Base-by-base conservation (phyloP, 108 stramenopile species). In the Cafeteria roenbergensis region DNA sequence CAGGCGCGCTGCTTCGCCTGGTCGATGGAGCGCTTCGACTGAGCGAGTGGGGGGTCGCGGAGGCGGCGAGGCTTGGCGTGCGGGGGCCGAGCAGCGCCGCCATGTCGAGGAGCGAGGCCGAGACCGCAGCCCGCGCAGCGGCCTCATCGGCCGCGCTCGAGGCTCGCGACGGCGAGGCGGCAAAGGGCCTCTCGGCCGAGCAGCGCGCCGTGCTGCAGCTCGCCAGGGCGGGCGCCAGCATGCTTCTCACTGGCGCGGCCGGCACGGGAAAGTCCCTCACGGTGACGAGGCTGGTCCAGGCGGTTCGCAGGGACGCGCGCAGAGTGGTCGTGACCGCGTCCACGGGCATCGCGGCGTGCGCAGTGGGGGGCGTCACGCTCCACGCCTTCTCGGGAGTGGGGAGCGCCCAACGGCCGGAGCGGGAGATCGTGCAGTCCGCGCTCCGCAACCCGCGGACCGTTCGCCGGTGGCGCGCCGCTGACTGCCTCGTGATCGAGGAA, bases 341-440 rank as follows among this genome's bases (percentile, higher is more conserved):
- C 8, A 89, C 88, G 12, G 88, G 86, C 33, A 65, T 80, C 14
- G 81, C 86, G 0, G 88, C 88, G 6, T 71, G 78, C 54, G 70
- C 74, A 9, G 63, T 87, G n/a, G 78, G 82, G 4, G 88, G 88
- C 24, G 59, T 70, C 32, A 90, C 89, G 1, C 68, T 90, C n/a
- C 87, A 90, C 71, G 73, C 74, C 21, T 90, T 86, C 73, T 75
- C 85, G 14, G 86, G 86, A 0, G 67, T 85, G 30, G 86, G 86
- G 0, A 57, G 78, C 51, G 84, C 72, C 0, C 1, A 25, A 33
- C 68, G 34, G 62, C 62, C 61, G 53, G 17, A 58, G 55, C 51
- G 70, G 61, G 50, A 78, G 32, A 36, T 72, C 67, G 42, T 17
- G 42, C 6, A 48, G 17, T 48, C 42, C 12, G 42, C 42, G 6